Conservation (phyloP, 345 rosid species). For the Cardamine chenopodiifolia region DNA sequence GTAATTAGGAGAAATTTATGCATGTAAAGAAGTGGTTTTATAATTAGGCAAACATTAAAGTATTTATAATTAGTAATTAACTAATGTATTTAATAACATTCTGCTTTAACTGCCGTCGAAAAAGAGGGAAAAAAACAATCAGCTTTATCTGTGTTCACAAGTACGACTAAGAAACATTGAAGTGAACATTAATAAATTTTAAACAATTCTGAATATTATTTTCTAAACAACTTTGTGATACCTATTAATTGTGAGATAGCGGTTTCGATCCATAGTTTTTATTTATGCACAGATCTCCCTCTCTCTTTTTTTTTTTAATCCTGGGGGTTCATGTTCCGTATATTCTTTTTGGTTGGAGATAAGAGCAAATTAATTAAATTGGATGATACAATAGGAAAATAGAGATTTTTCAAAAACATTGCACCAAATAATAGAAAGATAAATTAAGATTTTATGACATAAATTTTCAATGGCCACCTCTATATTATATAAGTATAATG, state of each 20-base stretch:
- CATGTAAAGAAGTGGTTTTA: neutral
- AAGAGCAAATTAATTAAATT: neutral
- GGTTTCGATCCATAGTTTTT: neutral
- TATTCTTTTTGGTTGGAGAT: neutral
- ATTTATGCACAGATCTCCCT: neutral
- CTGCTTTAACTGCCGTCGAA: conserved; percentile 12
- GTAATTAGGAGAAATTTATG: neutral
- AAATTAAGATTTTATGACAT: neutral
- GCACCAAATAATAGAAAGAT: neutral
- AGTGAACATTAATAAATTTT: neutral
- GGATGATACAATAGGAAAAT: neutral
- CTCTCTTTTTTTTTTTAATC: neutral
- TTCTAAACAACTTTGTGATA: neutral
- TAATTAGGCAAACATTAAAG: neutral
- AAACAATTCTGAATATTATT: neutral
- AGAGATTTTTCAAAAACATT: too few species aligned
- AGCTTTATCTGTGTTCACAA: neutral
- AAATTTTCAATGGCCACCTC: neutral
- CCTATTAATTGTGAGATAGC: neutral
- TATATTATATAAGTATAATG: neutral
- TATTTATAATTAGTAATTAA: neutral
- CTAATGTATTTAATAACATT: conserved; percentile 3
- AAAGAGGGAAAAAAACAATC: neutral
- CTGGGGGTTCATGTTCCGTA: neutral
- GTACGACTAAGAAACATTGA: neutral